Percentiles rank a stretch among this genome's conserved stretches.
Evolutionary conservation across 768 basidiomycete genomes (phyloP).

Genomic region (Termitomyces sp.): DNA sequence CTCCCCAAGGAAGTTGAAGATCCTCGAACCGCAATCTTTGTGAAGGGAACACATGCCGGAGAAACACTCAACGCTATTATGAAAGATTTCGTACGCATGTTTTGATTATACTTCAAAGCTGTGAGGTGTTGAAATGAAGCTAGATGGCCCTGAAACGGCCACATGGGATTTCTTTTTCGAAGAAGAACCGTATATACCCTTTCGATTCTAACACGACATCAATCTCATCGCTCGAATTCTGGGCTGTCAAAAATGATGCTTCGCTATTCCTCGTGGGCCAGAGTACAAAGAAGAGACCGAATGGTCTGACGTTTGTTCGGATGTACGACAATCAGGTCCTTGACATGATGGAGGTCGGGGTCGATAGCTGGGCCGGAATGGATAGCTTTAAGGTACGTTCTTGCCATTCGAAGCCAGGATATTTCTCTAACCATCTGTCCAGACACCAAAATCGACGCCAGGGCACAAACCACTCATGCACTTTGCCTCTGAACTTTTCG

Average conservation of each 20-base stretch:
- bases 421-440: constrained; percentile 21
- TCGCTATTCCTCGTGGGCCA: constrained; percentile 87
- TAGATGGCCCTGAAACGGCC: constrained; percentile 96
- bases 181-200: constrained; percentile 87
- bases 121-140: not conserved
- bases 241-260: constrained; percentile 91
- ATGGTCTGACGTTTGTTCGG: constrained; percentile 78
- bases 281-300: constrained; percentile 90
- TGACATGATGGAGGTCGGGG: constrained; percentile 94
- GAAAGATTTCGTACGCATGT: constrained; percentile 68
- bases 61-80: constrained; percentile 76
- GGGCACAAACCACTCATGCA: constrained; percentile 92
- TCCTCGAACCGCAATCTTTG: constrained; percentile 82
- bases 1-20: constrained; percentile 90
- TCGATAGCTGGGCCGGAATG: constrained; percentile 79
- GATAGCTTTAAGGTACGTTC: constrained; percentile 70
- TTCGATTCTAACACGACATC: constrained; percentile 68
- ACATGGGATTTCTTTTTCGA: constrained; percentile 85
- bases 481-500: constrained; percentile 93
- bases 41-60: constrained; percentile 81
- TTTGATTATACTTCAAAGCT: not conserved
- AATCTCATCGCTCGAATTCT: constrained; percentile 77
- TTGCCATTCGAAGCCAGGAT: not conserved
- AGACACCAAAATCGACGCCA: constrained; percentile 82
- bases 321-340: constrained; percentile 83